Evolutionary conservation across 2,329 filamentous ascomycete species (phyloP), one percentile per base, ranked within the genome.

Genomic region (Epichloe festucae): DNA sequence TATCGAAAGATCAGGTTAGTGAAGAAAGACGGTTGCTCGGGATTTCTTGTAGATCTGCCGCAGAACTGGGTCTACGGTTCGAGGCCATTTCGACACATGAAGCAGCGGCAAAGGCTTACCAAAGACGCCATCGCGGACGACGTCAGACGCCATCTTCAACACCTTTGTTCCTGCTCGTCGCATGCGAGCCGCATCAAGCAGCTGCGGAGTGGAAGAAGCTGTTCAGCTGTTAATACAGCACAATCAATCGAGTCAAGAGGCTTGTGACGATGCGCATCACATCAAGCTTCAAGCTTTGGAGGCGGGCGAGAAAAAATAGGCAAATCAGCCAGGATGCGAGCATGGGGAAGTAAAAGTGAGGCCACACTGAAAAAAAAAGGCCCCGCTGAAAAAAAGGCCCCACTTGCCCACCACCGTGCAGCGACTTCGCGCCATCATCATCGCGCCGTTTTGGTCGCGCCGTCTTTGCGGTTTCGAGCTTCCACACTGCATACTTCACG

Each of bases 41-140:
- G 15, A 47, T 31, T 39, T n/a, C 5, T 39, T 14, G 36, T 14
- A 39, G 0, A n/a, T n/a, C 2, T 39, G 5, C 14, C 12, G 36
- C 12, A 5, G 15, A n/a, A n/a, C 5, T 39, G 5, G 36, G 4
- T 38, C 36, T 14, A 38, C 27, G 3, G 27, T 10, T 31, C 27
- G 27, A 31, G 8, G 27, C 27, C 27, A 31, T 31, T 31, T 31
- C 27, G 27, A 31, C 27, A 10, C 8, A 31, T 31, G 31, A 39
- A 39, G 36, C 14, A 39, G 17, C 15, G 41, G 21, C 41, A 43
- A 35, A 35, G 36, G 65, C 70, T 53, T 72, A 80, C 77, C 77
- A 60, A 81, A 79, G 58, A 79, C 72, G 66, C 77, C 77, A 60
- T 81, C 77, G 51, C 77, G 67, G 59, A 76, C 67, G 58, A 69